Evolutionary conservation across 495 filamentous ascomycete genomes (phyloP).

Genomic region (Aspergillus sclerotiicarbonarius): DNA sequence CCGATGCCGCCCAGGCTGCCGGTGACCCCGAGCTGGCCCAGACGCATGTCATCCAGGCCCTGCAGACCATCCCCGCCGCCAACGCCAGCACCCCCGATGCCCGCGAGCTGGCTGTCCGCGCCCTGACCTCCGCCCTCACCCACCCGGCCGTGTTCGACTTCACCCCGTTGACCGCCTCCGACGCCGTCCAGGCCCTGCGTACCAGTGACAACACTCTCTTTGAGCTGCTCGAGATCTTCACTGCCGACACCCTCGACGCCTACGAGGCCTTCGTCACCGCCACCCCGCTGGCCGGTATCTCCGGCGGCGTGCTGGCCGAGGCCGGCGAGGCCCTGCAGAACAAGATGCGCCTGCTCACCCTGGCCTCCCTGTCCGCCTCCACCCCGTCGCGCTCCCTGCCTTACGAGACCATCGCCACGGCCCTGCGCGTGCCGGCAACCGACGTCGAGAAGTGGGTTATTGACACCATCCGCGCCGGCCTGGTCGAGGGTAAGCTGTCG

Average conservation of each 20-base stretch:
- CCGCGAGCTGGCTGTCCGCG: conserved; percentile 77
- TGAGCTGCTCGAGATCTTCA: conserved; percentile 93
- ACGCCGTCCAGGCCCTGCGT: conserved; percentile 81
- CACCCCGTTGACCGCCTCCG: conserved; percentile 83
- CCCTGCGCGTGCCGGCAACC: conserved; percentile 73
- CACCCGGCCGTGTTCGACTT: conserved; percentile 84
- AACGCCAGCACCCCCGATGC: conserved; percentile 68
- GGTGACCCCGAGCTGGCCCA: conserved; percentile 78
- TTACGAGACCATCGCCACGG: conserved; percentile 76
- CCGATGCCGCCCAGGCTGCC: conserved; percentile 72
- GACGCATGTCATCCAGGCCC: conserved; percentile 74
- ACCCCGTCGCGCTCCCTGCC: conserved; percentile 79
- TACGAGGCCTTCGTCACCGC: conserved; percentile 80
- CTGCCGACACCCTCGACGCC: conserved; percentile 86
- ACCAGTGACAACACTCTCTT: conserved; percentile 78
- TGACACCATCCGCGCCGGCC: conserved; percentile 89
- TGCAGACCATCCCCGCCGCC: conserved; percentile 77
- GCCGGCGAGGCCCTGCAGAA: conserved; percentile 78
- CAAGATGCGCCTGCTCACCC: conserved; percentile 94
- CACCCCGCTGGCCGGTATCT: conserved; percentile 43
- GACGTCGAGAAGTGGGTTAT: conserved; percentile 99
- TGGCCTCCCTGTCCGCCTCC: conserved; percentile 82
- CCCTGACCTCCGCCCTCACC: conserved; percentile 76
- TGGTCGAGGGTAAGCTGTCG: conserved; percentile 91
- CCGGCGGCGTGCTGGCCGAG: conserved; percentile 44